Conservation (phyloP, 306 rosid species). For the Corylus heterophylla region DNA sequence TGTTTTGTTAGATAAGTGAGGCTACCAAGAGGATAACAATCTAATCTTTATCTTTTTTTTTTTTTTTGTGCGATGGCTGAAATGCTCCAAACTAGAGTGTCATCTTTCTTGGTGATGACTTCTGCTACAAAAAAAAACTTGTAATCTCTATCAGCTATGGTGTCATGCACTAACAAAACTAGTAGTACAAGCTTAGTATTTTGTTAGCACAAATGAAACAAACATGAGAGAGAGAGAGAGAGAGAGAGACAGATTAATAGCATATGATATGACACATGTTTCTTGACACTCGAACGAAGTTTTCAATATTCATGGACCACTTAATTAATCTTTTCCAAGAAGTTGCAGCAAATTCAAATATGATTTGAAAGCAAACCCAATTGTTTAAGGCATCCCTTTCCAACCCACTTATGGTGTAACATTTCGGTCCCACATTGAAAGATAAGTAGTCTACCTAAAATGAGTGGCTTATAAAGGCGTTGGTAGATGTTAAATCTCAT, state of each 20-base stretch:
- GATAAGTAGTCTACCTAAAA: too few species aligned
- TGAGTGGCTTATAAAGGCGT: too few species aligned
- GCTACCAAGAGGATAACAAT: background rate
- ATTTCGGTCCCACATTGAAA: too few species aligned
- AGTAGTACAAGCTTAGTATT: too few species aligned
- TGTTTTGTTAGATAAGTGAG: background rate
- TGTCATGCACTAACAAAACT: background rate
- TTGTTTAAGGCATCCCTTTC: background rate
- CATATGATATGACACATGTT: background rate
- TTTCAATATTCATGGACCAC: background rate
- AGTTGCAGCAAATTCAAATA: background rate
- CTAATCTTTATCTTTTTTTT: background rate
- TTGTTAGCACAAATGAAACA: too few species aligned
- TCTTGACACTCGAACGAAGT: background rate
- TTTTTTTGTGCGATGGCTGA: too few species aligned
- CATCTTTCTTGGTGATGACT: too few species aligned
- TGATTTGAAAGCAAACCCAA: background rate
- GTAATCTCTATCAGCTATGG: background rate
- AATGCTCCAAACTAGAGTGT: too few species aligned
- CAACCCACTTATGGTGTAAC: background rate
- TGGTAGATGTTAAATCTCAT: too few species aligned
- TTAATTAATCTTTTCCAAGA: background rate
- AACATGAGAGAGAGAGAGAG: background rate
- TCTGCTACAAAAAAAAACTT: too few species aligned
- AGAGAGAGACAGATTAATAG: background rate